Base-by-base conservation (phyloP, 106 monocot genomes). In the Acanthochlamys bracteata region DNA sequence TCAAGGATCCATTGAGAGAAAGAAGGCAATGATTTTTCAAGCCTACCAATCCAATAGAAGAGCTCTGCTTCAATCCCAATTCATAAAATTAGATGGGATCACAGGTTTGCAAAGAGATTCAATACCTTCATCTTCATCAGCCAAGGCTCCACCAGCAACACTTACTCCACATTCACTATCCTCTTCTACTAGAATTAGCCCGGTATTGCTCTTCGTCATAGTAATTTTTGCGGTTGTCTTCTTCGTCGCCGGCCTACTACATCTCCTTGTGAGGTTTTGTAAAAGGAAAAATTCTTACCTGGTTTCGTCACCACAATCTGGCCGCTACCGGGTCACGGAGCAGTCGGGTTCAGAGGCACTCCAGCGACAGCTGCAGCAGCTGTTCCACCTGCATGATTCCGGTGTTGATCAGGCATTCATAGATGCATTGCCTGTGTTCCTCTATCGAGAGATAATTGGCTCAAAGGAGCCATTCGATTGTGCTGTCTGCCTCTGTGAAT, bases 361-460 rank as follows among this genome's bases (percentile, higher is more conserved):
- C 21, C 89, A 89, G 59, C 65, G 89, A 43, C 96, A 98, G 69
- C 80, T 96, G 13, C 95, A 90, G 78, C 95, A 96, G 77, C 76
- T 96, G 11, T 91, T 96, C 68, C 95, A 91, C 57, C 78, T 96
- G 25, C 90, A 96, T 39, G 95, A 96, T 26, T 80, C 90, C 0
- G 95, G 95, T 56, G 82, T 96, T 11, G 95, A 96, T 62, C 95
- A 91, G 66, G 77, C 95, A 10, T 88, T 81, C 78, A 91, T 96
- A 21, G 95, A 96, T 41, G 84, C 90, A 0, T 80, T 96, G 26
- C 95, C 95, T 2, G 78, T 96, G 51, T 96, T 96, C 69, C 78
- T 85, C 19, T 96, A 96, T 60, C 67, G 60, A 39, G 95, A 96
- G 70, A 78, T 90, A 7, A 82, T 84, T 7, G 96, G 88, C 3